Conservation (phyloP, 345 rosid genomes). For the Salix koriyanagi region DNA sequence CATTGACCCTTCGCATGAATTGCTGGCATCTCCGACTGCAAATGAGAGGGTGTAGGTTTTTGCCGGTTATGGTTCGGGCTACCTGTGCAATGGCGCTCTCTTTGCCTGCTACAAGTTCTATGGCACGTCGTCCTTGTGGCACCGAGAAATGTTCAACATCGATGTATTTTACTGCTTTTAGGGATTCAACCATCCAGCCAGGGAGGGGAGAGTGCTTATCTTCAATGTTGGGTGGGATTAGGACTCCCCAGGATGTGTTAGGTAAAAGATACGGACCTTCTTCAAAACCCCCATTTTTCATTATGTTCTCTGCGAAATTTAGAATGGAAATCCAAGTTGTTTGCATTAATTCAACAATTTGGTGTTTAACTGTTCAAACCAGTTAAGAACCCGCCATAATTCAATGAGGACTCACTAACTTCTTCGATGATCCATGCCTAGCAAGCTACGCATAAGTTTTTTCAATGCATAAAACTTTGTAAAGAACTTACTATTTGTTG, state of each 20-base stretch:
- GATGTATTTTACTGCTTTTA: constrained; percentile 53
- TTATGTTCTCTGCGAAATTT: constrained; percentile 27
- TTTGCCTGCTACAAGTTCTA: constrained; percentile 69
- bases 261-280: constrained; percentile 52
- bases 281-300: constrained; percentile 48
- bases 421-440: neutral
- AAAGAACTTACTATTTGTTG: constrained; percentile 26
- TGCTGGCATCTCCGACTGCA: constrained; percentile 56
- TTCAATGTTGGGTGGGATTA: constrained; percentile 50
- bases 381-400: neutral
- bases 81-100: constrained; percentile 72
- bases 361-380: neutral
- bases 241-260: constrained; percentile 47
- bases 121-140: constrained; percentile 23
- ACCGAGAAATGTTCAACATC: constrained; percentile 26
- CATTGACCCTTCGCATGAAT: constrained; percentile 64
- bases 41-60: constrained; percentile 51
- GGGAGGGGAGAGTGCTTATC: constrained; percentile 50
- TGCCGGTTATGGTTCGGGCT: constrained; percentile 39
- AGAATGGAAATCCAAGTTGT: neutral
- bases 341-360: neutral
- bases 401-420: neutral
- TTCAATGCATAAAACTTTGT: neutral
- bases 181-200: constrained; percentile 53
- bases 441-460: neutral